A percentile compares a stretch with the other conserved stretches of the same genome.
Evolutionary conservation across 2,329 filamentous ascomycete species (phyloP).

Genomic region (Cytospora leucostoma): DNA sequence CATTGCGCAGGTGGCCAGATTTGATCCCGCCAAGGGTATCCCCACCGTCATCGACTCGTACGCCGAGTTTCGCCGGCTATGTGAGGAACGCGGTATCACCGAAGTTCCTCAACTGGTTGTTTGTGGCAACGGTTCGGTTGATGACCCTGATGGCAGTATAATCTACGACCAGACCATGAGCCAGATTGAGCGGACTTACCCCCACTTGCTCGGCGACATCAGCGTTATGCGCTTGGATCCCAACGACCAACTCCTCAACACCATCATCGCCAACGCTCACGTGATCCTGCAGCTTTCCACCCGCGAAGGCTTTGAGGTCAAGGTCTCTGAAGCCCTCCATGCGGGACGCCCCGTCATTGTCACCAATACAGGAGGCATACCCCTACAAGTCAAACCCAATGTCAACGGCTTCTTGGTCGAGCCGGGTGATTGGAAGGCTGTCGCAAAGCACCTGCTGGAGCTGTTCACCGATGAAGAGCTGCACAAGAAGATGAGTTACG

Average conservation of each 20-base stretch:
- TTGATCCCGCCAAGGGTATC: conserved; percentile 83
- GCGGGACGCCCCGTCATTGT: conserved; percentile 79
- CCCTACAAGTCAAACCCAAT: conserved; percentile 71
- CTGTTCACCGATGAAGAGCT: conserved; percentile 67
- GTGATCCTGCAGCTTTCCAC: conserved; percentile 79
- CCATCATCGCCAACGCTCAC: conserved; percentile 69
- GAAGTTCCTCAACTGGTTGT: conserved; percentile 72
- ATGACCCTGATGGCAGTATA: conserved; percentile 73
- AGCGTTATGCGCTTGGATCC: conserved; percentile 76
- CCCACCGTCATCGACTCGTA: conserved; percentile 76
- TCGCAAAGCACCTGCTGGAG: conserved; percentile 66
- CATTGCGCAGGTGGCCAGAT: conserved; percentile 78
- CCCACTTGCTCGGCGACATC: conserved; percentile 64
- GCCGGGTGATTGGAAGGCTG: conserved; percentile 67
- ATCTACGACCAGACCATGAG: conserved; percentile 73
- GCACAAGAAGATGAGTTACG: conserved; percentile 66
- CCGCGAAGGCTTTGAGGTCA: conserved; percentile 82
- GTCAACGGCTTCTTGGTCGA: conserved; percentile 75
- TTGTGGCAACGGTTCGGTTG: conserved; percentile 77
- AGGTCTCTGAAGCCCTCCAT: conserved; percentile 80
- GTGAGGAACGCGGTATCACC: conserved; percentile 53
- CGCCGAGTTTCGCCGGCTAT: conserved; percentile 66
- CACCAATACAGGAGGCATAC: conserved; percentile 75
- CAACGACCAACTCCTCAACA: conserved; percentile 79
- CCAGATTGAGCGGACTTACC: conserved; percentile 64